Evolutionary conservation across 2,329 filamentous ascomycete species (phyloP).

Genomic region (Lasiodiplodia gonubiensis): DNA sequence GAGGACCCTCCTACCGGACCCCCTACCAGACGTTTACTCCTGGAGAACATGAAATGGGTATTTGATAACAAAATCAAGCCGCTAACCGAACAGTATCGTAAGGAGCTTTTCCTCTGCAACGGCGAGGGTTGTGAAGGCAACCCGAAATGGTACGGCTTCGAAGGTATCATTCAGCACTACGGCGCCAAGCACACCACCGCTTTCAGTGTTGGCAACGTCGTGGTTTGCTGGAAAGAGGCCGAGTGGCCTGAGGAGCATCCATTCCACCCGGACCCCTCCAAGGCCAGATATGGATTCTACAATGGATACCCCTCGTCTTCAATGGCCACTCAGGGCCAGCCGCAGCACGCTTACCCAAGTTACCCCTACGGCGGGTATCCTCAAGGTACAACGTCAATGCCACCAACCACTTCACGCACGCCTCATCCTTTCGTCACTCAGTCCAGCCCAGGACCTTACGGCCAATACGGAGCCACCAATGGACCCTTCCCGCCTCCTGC

Average conservation of each 20-base stretch:
- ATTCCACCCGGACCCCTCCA: conserved; percentile 67
- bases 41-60: conserved; percentile 88
- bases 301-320: conserved; percentile 35
- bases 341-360: conserved; percentile 36
- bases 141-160: conserved; percentile 74
- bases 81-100: conserved; percentile 67
- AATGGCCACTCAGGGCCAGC: conserved; percentile 32
- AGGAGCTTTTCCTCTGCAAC: conserved; percentile 78
- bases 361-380: conserved; percentile 45
- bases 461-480: conserved; percentile 40
- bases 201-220: conserved; percentile 72
- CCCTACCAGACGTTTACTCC: conserved; percentile 67
- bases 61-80: conserved; percentile 79
- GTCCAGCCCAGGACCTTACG: conserved; percentile 45
- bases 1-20: conserved; percentile 59
- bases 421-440: conserved; percentile 34
- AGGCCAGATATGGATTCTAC: conserved; percentile 49
- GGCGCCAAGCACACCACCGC: conserved; percentile 78
- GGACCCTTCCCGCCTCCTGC: conserved; percentile 48
- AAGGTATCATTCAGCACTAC: conserved; percentile 81
- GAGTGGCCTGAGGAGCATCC: conserved; percentile 80
- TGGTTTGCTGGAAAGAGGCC: conserved; percentile 76
- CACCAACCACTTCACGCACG: conserved; percentile 43
- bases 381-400: conserved; percentile 45
- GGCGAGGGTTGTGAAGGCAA: conserved; percentile 65